Evolutionary conservation across 495 filamentous ascomycete species (phyloP).

Genomic region (Patellaria atrata): DNA sequence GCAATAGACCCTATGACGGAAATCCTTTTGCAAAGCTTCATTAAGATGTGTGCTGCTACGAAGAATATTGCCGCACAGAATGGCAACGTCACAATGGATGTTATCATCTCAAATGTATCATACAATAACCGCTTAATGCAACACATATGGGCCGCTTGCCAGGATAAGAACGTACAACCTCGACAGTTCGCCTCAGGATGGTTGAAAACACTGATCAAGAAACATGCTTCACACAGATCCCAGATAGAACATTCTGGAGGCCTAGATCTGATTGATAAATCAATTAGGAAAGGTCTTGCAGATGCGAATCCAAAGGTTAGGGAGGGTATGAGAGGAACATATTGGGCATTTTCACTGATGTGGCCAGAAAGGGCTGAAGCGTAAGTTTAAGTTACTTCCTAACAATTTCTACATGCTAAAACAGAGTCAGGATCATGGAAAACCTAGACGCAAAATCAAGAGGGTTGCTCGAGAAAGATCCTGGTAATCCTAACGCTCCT

Average conservation of each 20-base stretch:
- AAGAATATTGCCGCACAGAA: conserved; percentile 81
- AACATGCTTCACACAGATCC: conserved; percentile 63
- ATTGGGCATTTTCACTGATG: conserved; percentile 61
- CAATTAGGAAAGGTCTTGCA: conserved; percentile 66
- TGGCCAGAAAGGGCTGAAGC: conserved; percentile 68
- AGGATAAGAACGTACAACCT: conserved; percentile 85
- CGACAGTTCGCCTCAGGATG: conserved; percentile 66
- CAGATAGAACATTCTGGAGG: conserved; percentile 73
- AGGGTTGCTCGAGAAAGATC: conserved; percentile 59
- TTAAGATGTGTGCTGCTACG: conserved; percentile 72
- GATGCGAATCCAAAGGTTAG: conserved; percentile 82
- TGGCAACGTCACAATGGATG: conserved; percentile 61
- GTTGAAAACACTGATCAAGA: conserved; percentile 66
- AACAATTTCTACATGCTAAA: conserved; percentile 20
- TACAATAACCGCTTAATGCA: conserved; percentile 69
- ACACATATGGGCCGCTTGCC: conserved; percentile 60
- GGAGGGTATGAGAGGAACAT: conserved; percentile 68
- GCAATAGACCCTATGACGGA: conserved; percentile 82
- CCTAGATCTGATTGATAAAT: conserved; percentile 70
- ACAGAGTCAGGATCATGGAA: conserved; percentile 47
- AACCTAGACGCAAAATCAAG: conserved; percentile 60
- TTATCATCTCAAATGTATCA: conserved; percentile 59
- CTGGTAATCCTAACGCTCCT: conserved; percentile 58
- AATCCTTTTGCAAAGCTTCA: conserved; percentile 71
- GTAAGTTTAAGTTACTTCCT: conserved; percentile 33